Evolutionary conservation across 2,329 filamentous ascomycete genomes (phyloP).

Genomic region (Raffaelea arxii): DNA sequence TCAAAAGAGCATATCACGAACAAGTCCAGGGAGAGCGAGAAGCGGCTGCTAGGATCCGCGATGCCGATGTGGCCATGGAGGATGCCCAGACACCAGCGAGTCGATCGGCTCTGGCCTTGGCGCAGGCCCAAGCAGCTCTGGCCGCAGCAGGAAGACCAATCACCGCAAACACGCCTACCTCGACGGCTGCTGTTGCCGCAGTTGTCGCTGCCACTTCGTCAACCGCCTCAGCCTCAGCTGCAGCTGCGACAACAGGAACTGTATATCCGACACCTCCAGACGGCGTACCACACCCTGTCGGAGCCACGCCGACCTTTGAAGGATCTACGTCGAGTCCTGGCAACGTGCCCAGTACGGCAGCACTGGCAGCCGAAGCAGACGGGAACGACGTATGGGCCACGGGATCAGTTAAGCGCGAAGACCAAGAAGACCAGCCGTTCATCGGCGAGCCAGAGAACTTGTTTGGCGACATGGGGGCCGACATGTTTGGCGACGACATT

Average conservation of each 20-base stretch:
- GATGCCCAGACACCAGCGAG: too few relatives aligned
- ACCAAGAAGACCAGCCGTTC: constrained; percentile 30
- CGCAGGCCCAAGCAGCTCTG: too few relatives aligned
- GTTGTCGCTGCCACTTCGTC: too few relatives aligned
- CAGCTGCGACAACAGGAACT: constrained; percentile 30
- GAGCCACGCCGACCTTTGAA: constrained; percentile 47
- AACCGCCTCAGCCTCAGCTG: too few relatives aligned
- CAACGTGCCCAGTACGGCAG: constrained; percentile 25
- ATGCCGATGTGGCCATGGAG: constrained; percentile 9
- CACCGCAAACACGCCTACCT: constrained; percentile 27
- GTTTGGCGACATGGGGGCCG: constrained; percentile 59
- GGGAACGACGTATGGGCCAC: constrained; percentile 20
- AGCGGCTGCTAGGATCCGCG: background rate
- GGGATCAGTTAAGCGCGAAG: constrained; percentile 29
- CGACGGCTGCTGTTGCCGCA: constrained; percentile 11
- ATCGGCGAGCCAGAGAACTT: constrained; percentile 44
- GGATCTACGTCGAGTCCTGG: constrained; percentile 45
- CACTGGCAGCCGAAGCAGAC: constrained; percentile 25
- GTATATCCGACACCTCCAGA: constrained; percentile 68
- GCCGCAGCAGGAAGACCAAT: too few relatives aligned
- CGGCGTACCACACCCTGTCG: constrained; percentile 43
- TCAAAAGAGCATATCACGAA: constrained; percentile 9
- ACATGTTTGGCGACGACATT: constrained; percentile 66
- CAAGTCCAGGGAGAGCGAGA: constrained; percentile 7
- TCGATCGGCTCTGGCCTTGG: too few relatives aligned